A percentile compares a stretch with the other conserved stretches of the same genome.
Conservation (phyloP, 257 asterid genomes). For the Ligustrum vulgare region DNA sequence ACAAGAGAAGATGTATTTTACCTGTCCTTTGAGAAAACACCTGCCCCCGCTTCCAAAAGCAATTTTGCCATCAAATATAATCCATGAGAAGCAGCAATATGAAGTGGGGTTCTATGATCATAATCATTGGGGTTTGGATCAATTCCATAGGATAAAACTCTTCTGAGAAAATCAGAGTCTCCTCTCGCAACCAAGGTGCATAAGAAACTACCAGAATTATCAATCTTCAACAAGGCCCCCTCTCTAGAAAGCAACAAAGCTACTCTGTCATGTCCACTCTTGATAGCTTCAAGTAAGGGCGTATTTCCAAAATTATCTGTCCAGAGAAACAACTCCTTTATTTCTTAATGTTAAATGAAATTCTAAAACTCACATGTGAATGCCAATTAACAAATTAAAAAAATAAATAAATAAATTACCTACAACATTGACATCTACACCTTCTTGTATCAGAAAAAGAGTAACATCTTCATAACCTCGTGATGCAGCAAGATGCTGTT, state of each 20-base stretch:
- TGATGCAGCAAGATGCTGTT: constrained; percentile 95
- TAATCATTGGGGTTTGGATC: constrained; percentile 78
- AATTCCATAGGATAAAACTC: constrained; percentile 60
- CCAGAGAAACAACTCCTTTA: constrained; percentile 10
- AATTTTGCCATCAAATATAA: constrained; percentile 65
- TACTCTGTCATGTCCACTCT: constrained; percentile 71
- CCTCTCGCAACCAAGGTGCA: constrained; percentile 70
- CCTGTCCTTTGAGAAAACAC: constrained; percentile 82
- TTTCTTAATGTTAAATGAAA: not conserved
- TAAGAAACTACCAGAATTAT: constrained; percentile 65
- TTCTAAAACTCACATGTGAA: not conserved
- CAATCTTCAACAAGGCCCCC: constrained; percentile 70
- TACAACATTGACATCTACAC: constrained; percentile 54
- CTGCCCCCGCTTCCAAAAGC: constrained; percentile 89
- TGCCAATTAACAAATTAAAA: not conserved
- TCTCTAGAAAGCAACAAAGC: constrained; percentile 57
- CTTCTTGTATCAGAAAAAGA: constrained; percentile 67
- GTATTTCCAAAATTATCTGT: constrained; percentile 79
- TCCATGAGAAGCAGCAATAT: constrained; percentile 82
- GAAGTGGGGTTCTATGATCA: constrained; percentile 85
- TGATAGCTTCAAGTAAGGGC: constrained; percentile 79
- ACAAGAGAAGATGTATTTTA: constrained; percentile 5
- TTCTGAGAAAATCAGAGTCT: constrained; percentile 70
- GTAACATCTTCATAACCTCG: constrained; percentile 75
- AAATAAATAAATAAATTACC: constrained; percentile 39